Conservation (phyloP, 495 filamentous ascomycete genomes). For the Penicillium simplicissimum region DNA sequence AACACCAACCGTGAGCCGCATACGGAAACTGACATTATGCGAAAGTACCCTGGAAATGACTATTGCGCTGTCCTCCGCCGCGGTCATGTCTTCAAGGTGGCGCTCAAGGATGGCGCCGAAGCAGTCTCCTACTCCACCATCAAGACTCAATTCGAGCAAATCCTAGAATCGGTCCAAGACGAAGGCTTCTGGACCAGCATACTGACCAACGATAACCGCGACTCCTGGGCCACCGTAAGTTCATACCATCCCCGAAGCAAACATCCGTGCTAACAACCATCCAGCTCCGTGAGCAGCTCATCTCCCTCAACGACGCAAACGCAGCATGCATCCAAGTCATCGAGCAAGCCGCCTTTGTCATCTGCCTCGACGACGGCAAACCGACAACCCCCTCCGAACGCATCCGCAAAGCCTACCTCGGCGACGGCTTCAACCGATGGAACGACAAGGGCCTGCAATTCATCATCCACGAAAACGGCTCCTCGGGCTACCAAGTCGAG, state of each 20-base stretch:
- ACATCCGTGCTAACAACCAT: not conserved
- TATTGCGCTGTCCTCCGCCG: constrained; percentile 1
- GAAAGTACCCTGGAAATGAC: constrained; percentile 3
- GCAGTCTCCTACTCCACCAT: not conserved
- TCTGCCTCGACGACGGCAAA: constrained; percentile 1
- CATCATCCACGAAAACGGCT: not conserved
- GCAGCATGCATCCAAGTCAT: constrained; percentile 3
- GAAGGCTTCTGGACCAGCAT: constrained; percentile 1
- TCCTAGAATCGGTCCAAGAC: not conserved
- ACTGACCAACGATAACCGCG: constrained; percentile 1
- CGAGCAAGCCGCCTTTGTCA: not conserved
- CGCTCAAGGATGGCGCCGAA: not conserved
- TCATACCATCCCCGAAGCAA: not conserved
- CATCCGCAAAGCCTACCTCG: constrained; percentile 1
- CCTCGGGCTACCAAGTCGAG: not conserved
- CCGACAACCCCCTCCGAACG: not conserved
- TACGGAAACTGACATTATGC: not conserved
- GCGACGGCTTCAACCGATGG: constrained; percentile 4
- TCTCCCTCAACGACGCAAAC: not conserved
- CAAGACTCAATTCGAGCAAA: not conserved
- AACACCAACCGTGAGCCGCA: constrained; percentile 4
- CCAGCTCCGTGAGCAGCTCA: not conserved
- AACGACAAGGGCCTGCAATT: constrained; percentile 5
- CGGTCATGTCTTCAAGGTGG: constrained; percentile 1
- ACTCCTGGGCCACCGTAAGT: not conserved